Base-by-base conservation (phyloP, 1,284 basidiomycete genomes). In the Ceratobasidium sp. region DNA sequence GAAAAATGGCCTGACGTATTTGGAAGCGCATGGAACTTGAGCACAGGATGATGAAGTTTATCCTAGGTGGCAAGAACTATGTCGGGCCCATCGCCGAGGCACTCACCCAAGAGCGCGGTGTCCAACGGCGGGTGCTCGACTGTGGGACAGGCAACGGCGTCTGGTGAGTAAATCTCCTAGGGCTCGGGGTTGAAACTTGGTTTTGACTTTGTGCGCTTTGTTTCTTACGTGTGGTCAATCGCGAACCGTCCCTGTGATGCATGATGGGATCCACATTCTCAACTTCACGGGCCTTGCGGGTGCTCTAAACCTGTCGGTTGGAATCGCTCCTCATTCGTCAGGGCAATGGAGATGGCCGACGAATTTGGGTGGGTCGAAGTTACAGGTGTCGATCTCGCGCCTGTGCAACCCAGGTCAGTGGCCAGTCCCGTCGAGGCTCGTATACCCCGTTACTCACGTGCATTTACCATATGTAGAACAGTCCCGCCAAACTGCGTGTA, bases 401-500 rank as follows among this genome's bases (percentile, higher is more conserved):
- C 89, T 70, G 85, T 90, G 55, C 89, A 90, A 77, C 86, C 88
- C 58, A 84, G 84, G 89, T 90, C 80, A 72, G 80, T 30, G 26
- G 53, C 32, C 53, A 21, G 2, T 23, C 9, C 79, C 61, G 69
- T 23, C 73, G 71, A 45, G 16, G 16, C 21, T 58, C n/a, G n/a
- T 21, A 14, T 36, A 30, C 43, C 70, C 72, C 39, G 61, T 73
- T 77, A 74, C 76, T 60, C 75, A 46, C 60, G 21, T 0, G 23
- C 55, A 64, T 64, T 73, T 52, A 75, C 50, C 46, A n/a, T 43
- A 32, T 65, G 59, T 77, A 90, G 88, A 75, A 81, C 83, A 57
- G 88, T 90, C 26, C 88, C 88, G 55, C 84, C 85, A 16, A 89
- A 89, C 74, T 90, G 88, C 87, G 86, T 85, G 88, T 89, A 83